Conservation (phyloP, 2,329 filamentous ascomycete genomes). For the Cordyceps militaris region DNA sequence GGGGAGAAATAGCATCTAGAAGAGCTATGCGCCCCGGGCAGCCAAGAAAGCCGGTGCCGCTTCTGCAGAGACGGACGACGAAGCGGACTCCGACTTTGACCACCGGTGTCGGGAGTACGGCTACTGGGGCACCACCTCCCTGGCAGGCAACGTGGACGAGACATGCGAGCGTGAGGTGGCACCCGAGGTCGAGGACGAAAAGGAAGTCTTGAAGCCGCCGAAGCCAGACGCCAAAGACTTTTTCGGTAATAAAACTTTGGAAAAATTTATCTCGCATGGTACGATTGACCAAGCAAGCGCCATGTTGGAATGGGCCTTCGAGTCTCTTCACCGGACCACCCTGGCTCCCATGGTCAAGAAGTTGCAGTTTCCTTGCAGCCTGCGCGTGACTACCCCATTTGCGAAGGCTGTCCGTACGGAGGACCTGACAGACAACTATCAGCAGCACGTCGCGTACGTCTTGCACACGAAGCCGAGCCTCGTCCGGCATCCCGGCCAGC, state of each 20-base stretch:
- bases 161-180: conserved; percentile 64
- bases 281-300: conserved; percentile 12
- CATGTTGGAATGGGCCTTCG: conserved; percentile 38
- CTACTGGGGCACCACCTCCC: not conserved
- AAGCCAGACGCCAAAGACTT: conserved; percentile 34
- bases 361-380: not conserved
- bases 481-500: not conserved
- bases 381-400: not conserved
- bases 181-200: conserved; percentile 56
- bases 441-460: not conserved
- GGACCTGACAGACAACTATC: not conserved
- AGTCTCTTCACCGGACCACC: conserved; percentile 32
- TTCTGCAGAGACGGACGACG: not conserved
- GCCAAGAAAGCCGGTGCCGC: not conserved
- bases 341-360: conserved; percentile 18
- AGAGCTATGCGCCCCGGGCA: not conserved
- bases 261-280: conserved; percentile 32
- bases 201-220: conserved; percentile 43
- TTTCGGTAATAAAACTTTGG: conserved; percentile 35
- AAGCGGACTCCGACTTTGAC: not conserved
- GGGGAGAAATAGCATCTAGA: not conserved
- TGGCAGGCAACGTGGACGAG: conserved; percentile 40
- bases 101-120: not conserved
- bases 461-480: not conserved
- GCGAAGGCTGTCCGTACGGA: not conserved